These are phyloP conservation scores for Fraxinus latifolia DNA, from an alignment of 305 asterid species.

Conservation along the genomic window DNA sequence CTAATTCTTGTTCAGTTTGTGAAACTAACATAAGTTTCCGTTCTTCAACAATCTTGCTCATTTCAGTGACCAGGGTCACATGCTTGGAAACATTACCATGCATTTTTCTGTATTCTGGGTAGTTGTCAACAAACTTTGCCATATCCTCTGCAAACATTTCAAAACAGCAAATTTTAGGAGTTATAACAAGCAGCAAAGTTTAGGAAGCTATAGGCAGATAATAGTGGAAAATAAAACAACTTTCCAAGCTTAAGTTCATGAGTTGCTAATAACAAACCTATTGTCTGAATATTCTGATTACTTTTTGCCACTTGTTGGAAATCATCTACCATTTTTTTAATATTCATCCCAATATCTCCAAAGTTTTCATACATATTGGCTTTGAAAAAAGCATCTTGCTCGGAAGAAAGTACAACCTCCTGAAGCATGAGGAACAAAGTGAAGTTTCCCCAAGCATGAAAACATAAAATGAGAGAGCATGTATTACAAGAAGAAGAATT, in stretches of 20 bases:
- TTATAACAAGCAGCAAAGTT: conserved; percentile 13
- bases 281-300: conserved; percentile 94
- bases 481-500: conserved; percentile 19
- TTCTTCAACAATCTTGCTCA: conserved; percentile 97
- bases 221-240: conserved; percentile 10
- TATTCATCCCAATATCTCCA: conserved; percentile 98
- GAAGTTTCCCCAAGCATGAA: conserved; percentile 21
- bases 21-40: conserved; percentile 91
- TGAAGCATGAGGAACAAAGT: conserved; percentile 32
- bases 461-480: conserved; percentile 19
- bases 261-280: conserved; percentile 55
- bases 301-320: conserved; percentile 92
- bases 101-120: conserved; percentile 91
- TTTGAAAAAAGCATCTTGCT: conserved; percentile 95
- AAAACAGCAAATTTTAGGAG: conserved; percentile 20
- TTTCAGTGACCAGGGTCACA: conserved; percentile 92
- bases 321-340: conserved; percentile 90
- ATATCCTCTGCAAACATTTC: conserved; percentile 77
- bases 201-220: conserved; percentile 18
- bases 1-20: conserved; percentile 94
- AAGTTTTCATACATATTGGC: conserved; percentile 88
- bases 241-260: conserved; percentile 18
- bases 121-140: conserved; percentile 98
- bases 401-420: conserved; percentile 96
- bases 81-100: conserved; percentile 99